Evolutionary conservation across 176 grass and related monocot genomes (phyloP), one percentile per base, ranked within the genome.

Genomic region (Aegilops umbellulata): DNA sequence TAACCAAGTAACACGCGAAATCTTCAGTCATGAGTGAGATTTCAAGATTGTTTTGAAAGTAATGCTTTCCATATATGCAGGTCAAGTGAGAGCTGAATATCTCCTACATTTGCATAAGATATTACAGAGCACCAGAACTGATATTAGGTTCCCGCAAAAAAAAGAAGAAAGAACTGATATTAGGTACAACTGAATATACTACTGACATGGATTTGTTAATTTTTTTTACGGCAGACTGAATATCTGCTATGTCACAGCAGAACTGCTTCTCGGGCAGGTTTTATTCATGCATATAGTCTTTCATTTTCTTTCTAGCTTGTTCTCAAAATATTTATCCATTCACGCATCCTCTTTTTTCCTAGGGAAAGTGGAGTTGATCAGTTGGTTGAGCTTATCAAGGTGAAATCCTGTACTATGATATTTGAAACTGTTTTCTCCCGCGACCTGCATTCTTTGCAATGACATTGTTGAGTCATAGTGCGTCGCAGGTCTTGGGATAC

Each of bases 291-390:
- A 80, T 26, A 34, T 3, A 23, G 31, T 36, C 15, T n/a, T 74
- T 47, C 4, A 47, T 36, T 58, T 84, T 46, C n/a, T 39, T 24
- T 27, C 29, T 85, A 77, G 20, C 26, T 74, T 80, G 60, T 69
- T 76, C 76, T 84, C 74, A 78, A 78, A 39, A 19, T 20, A 65
- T 72, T 46, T 13, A 88, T 82, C 30, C 64, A 47, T 47, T 4
- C 4, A 49, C 91, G 60, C 82, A 95, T 91, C 93, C 93, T 75
- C 86, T 98, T 31, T 30, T 98, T 98, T 94, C 95, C 93, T 84
- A 91, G 95, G 87, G 95, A 95, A 81, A 98, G 95, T 86, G 95
- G 93, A 85, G 95, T 98, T 65, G 93, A 95, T 89, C 95, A 98
- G 68, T 86, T 92, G 49, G 95, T 98, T 72, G 93, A 95, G 88